Evolutionary conservation across 2,329 filamentous ascomycete genomes (phyloP), one percentile per base, ranked within the genome.

Genomic region (Nemania diffusa): DNA sequence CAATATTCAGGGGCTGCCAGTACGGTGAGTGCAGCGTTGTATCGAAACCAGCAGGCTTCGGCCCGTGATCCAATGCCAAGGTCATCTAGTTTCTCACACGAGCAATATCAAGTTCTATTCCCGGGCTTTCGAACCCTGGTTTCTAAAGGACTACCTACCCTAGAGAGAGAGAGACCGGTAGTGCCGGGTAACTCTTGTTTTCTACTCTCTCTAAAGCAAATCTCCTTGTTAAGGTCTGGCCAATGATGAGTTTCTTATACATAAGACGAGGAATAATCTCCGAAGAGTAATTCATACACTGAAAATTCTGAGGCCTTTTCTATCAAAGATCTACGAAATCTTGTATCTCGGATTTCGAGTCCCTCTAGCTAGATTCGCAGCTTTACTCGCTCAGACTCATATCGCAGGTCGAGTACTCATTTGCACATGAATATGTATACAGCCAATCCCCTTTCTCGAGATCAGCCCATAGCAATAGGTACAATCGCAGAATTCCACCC

Each of bases 301-400:
- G 75, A 77, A 77, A 77, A 77, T 77, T 75, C 75, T 77, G 75
- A 77, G 75, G 75, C 75, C 73, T 67, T 66, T 53, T 29, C 9
- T 44, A 37, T 56, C 1, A 24, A 37, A 24, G 51, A 40, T 22
- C 40, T 13, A 13, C 26, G 8, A 32, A 46, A 60, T 51, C 22
- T 34, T 55, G 13, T 13, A 27, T 57, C 44, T 9, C 11, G 17
- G 29, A 46, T 44, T 20, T 15, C 20, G 17, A 32, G n/a, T n/a
- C 34, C 7, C 15, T 48, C 7, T 11, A 24, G 22, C n/a, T 26
- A 24, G 3, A 20, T 24, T 20, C 6, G 24, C 24, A 3, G 48
- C 4, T 60, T 26, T 44, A 13, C 24, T 32, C 20, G 27, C 58
- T 13, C 26, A 20, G 13, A 2, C 27, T 20, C 29, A 9, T 22